Conservation (phyloP, 352 stramenopile genomes). For the Pythium phragmitis region DNA sequence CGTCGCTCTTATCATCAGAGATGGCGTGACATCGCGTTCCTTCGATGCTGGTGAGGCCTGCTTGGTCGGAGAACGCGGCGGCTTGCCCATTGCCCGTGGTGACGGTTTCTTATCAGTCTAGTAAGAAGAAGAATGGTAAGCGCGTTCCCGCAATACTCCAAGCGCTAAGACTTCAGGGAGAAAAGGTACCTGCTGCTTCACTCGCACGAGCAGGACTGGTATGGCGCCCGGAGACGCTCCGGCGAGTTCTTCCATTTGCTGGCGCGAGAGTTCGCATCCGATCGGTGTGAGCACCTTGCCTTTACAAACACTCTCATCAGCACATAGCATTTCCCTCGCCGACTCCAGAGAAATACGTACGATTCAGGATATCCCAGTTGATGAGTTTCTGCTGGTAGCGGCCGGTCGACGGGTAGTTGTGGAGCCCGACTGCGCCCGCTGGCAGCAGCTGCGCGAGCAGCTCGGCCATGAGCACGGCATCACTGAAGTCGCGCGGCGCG, state of each 20-base stretch:
- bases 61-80: slow-evolving; percentile 3
- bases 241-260: slow-evolving; percentile 47
- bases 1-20: neutral
- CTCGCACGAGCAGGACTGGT: slow-evolving; percentile 39
- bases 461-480: slow-evolving; percentile 51
- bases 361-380: slow-evolving; percentile 62
- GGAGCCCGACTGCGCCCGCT: slow-evolving; percentile 39
- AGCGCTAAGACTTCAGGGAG: too few relatives aligned
- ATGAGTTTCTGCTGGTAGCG: slow-evolving; percentile 47
- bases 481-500: slow-evolving; percentile 48
- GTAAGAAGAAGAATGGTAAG: neutral
- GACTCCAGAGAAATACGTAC: slow-evolving; percentile 22
- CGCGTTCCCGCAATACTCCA: neutral
- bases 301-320: slow-evolving; percentile 5
- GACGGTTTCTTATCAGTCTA: neutral
- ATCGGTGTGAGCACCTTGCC: slow-evolving; percentile 48
- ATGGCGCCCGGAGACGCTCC: slow-evolving; percentile 42
- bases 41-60: neutral
- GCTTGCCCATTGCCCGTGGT: neutral
- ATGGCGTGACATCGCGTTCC: neutral
- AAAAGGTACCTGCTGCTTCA: slow-evolving; percentile 40
- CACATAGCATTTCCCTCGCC: neutral
- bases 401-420: slow-evolving; percentile 46
- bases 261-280: slow-evolving; percentile 42
- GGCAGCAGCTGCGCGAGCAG: slow-evolving; percentile 49